A percentile compares a stretch with the other conserved stretches of the same genome.
Conservation (phyloP, 2,329 filamentous ascomycete genomes). For the Coniosporium tulheliwenetii region DNA sequence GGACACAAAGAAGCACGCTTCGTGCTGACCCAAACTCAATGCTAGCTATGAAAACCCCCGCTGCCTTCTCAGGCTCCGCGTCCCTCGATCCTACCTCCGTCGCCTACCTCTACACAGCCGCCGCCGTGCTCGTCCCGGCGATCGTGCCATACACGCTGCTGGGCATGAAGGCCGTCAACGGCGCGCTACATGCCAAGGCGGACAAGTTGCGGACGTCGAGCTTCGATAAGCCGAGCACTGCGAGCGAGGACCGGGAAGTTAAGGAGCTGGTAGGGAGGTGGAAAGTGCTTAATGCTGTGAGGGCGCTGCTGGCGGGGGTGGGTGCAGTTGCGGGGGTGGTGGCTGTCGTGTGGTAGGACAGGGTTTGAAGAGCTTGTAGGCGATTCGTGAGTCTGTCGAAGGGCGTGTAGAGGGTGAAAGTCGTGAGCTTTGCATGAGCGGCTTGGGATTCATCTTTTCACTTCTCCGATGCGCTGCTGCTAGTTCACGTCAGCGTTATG, state of each 20-base stretch:
- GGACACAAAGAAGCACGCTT: neutral
- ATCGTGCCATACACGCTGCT: conserved; percentile 12
- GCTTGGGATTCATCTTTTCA: too few species aligned
- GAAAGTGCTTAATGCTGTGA: conserved; percentile 8
- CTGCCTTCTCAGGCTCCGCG: neutral
- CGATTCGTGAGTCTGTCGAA: neutral
- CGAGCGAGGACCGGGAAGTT: conserved; percentile 7
- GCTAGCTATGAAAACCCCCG: neutral
- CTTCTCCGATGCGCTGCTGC: too few species aligned
- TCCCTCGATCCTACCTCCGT: neutral
- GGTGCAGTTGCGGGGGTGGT: conserved; percentile 1
- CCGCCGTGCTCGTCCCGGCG: conserved; percentile 7
- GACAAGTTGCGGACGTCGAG: conserved; percentile 6
- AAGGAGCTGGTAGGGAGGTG: conserved; percentile 9
- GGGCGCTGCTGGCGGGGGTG: conserved; percentile 1
- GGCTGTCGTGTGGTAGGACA: conserved; percentile 1
- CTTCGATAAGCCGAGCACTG: conserved; percentile 2
- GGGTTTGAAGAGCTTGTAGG: neutral
- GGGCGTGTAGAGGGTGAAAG: too few species aligned
- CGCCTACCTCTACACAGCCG: conserved; percentile 7
- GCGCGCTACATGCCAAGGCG: conserved; percentile 7
- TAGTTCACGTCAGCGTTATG: too few species aligned
- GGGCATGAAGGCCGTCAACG: conserved; percentile 9
- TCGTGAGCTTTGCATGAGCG: too few species aligned
- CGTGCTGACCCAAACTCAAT: neutral